Evolutionary conservation across 371 early-diverging fungal genomes (phyloP), one percentile per base, ranked within the genome.

Genomic region (Zancudomyces culisetae): DNA sequence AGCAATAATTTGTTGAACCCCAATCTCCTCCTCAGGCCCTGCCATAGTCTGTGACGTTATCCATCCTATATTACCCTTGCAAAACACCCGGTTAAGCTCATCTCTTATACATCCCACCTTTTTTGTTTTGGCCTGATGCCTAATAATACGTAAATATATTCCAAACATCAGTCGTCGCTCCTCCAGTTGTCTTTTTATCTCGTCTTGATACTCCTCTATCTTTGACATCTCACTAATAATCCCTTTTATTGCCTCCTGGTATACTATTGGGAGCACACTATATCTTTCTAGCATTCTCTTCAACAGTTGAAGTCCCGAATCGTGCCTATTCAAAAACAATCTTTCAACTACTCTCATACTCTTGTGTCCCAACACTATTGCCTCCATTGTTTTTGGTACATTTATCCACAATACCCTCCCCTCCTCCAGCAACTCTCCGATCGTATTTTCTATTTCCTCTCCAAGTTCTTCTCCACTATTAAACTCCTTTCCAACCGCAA

Each of bases 161-260:
- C 15, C 35, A 35, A 35, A 35, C 35, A 35, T 35, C 10, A 35
- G 6, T 35, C 15, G 6, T 15, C 35, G 35, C 35, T 35, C 10
- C 35, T 35, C 35, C 15, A 35, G 6, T 35, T 35, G 10, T 35
- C 15, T 6, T 15, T 10, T 35, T 6, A 35, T 35, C 35, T 35
- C 35, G 35, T 35, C 15, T 15, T 35, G 6, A 15, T 15, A 15
- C 35, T 35, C 10, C 35, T 35, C 15, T 35, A 6, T 35, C 35
- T 15, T 10, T 10, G 15, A 35, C 6, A 35, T 35, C 39, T 19
- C 28, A 55, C n/a, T 60, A 1, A 63, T 43, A 1, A 46, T 46
- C 35, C 40, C 56, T n/a, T 40, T 59, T 22, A 63, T 63, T 1
- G 40, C 28, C 19, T 35, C 51, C 27, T 59, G 58, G 53, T 63